Conservation (phyloP, 2,329 filamentous ascomycete species). For the Colletotrichum ledebouriae region DNA sequence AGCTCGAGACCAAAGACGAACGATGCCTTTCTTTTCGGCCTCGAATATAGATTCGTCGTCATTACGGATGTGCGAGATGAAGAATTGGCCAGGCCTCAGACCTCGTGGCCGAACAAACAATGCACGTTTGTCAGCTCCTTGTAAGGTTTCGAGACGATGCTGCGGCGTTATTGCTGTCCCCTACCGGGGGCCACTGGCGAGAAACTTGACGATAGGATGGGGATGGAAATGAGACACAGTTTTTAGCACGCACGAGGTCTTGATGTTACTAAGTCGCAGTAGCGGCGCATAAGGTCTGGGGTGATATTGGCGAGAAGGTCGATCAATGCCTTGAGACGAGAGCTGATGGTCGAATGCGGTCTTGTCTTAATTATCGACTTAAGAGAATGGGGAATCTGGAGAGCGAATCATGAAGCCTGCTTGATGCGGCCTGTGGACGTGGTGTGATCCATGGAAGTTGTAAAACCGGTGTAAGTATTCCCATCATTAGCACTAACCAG, state of each 20-base stretch:
- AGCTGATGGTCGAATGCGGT: constrained; percentile 27
- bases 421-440: not conserved
- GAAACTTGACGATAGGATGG: constrained; percentile 7
- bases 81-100: constrained; percentile 15
- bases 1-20: not conserved
- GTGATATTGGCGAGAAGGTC: constrained; percentile 31
- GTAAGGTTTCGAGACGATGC: constrained; percentile 2
- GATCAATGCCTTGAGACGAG: constrained; percentile 34
- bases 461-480: not conserved
- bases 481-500: too few species aligned
- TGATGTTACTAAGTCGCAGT: not conserved
- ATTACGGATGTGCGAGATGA: not conserved
- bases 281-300: constrained; percentile 24
- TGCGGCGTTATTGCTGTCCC: not conserved
- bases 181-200: too few species aligned
- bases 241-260: not conserved
- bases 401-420: too few species aligned
- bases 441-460: constrained; percentile 17
- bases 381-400: not conserved
- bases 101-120: not conserved
- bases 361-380: constrained; percentile 1
- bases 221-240: not conserved
- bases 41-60: not conserved
- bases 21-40: not conserved
- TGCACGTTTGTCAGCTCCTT: constrained; percentile 25